A percentile compares a stretch with the other conserved stretches of the same genome.
These are phyloP conservation scores for Talaromyces ruber DNA, from an alignment of 495 filamentous ascomycete species.

Conservation along the genomic window DNA sequence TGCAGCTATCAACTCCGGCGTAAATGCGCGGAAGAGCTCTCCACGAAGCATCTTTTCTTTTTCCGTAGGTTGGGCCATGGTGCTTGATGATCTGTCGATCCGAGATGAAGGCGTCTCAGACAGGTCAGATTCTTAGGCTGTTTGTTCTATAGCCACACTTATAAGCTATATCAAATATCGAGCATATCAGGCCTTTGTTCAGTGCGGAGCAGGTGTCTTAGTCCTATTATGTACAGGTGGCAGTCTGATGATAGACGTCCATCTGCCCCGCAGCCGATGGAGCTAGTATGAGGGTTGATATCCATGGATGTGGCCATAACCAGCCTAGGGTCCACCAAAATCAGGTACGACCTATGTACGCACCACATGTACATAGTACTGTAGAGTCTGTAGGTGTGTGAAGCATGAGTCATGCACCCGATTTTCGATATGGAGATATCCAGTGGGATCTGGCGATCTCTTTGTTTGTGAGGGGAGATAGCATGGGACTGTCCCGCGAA, in stretches of 20 bases:
- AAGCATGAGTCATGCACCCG: not conserved
- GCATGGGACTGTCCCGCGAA: not conserved
- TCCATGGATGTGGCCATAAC: not conserved
- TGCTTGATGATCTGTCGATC: not conserved
- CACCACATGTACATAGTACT: not conserved
- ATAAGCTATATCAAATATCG: not conserved
- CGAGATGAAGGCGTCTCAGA: not conserved
- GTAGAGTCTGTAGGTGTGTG: not conserved
- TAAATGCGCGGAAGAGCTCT: slow-evolving; percentile 44
- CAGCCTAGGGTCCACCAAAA: not conserved
- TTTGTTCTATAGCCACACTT: not conserved
- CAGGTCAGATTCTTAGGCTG: not conserved
- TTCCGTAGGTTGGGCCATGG: slow-evolving; percentile 18
- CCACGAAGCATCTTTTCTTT: slow-evolving; percentile 31
- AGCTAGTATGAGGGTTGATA: not conserved
- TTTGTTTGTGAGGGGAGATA: not conserved
- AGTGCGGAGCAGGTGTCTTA: not conserved
- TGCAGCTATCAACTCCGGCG: slow-evolving; percentile 44
- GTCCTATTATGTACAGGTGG: not conserved
- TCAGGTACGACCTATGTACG: not conserved
- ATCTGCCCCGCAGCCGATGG: not conserved
- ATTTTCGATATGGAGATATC: too few relatives aligned
- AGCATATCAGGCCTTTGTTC: not conserved
- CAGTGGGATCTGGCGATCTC: too few relatives aligned
- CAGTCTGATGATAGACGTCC: not conserved